A percentile compares a stretch with the other conserved stretches of the same genome.
These are phyloP conservation scores for Candida orba DNA, from an alignment of 805 yeast species.

Conservation along the genomic window DNA sequence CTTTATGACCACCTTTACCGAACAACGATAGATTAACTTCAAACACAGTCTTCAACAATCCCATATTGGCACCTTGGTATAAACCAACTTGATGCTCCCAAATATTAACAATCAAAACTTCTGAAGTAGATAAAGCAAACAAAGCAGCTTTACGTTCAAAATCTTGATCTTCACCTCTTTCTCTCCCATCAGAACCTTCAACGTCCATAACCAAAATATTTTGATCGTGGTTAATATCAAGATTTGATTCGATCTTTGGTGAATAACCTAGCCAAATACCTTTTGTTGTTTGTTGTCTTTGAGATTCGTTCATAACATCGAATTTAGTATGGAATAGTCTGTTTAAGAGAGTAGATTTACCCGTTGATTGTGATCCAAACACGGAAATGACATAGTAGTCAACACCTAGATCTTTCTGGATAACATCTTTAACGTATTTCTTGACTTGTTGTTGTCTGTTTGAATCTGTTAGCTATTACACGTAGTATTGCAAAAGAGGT, in stretches of 20 bases:
- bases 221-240: slow-evolving; percentile 12
- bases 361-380: slow-evolving; percentile 95
- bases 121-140: slow-evolving; percentile 89
- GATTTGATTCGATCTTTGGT: slow-evolving; percentile 26
- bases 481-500: too few relatives aligned
- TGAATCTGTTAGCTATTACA: not conserved
- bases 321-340: slow-evolving; percentile 78
- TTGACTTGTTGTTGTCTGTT: slow-evolving; percentile 8
- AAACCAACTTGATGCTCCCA: slow-evolving; percentile 98
- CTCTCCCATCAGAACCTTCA: slow-evolving; percentile 98
- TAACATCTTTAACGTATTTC: slow-evolving; percentile 26
- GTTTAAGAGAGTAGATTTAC: slow-evolving; percentile 89
- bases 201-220: slow-evolving; percentile 79
- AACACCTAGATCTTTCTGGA: slow-evolving; percentile 45
- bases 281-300: slow-evolving; percentile 85
- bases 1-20: slow-evolving; percentile 55
- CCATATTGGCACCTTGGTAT: slow-evolving; percentile 98
- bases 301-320: slow-evolving; percentile 86
- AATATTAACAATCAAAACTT: slow-evolving; percentile 81
- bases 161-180: slow-evolving; percentile 97
- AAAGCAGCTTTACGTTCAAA: slow-evolving; percentile 95
- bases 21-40: slow-evolving; percentile 89
- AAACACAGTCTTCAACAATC: slow-evolving; percentile 86
- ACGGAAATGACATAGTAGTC: slow-evolving; percentile 89
- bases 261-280: slow-evolving; percentile 75